These are phyloP conservation scores for Phytophthora tentaculata DNA, from an alignment of 352 stramenopile species.

Conservation along the genomic window DNA sequence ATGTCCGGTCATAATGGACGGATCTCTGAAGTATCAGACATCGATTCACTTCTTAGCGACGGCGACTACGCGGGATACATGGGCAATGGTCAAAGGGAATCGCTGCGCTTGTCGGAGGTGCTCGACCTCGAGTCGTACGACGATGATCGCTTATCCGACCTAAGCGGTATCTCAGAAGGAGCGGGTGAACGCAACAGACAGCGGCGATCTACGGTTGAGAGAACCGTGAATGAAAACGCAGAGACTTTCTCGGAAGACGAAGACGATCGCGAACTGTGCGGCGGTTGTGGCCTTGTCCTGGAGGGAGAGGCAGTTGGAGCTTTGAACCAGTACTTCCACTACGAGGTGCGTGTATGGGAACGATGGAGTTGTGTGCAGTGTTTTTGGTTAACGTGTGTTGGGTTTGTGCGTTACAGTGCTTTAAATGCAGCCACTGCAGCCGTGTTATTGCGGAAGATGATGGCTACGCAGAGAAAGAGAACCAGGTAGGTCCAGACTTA, in stretches of 20 bases:
- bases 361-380: background rate
- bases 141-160: constrained; percentile 56
- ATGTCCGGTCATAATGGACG: constrained; percentile 51
- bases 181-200: constrained; percentile 25
- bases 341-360: constrained; percentile 52
- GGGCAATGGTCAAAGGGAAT: constrained; percentile 59
- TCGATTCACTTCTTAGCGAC: constrained; percentile 65
- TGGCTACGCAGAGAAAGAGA: constrained; percentile 85
- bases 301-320: constrained; percentile 84
- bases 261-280: constrained; percentile 76
- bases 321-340: constrained; percentile 85
- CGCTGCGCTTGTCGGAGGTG: constrained; percentile 77
- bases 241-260: constrained; percentile 66
- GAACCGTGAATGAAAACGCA: constrained; percentile 43
- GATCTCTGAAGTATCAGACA: constrained; percentile 70
- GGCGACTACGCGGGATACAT: constrained; percentile 70
- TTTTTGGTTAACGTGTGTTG: background rate
- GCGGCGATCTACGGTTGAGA: constrained; percentile 36
- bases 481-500: constrained; percentile 45
- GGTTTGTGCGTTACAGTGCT: constrained; percentile 51
- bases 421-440: constrained; percentile 82
- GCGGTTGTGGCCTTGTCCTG: constrained; percentile 69
- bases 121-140: constrained; percentile 73
- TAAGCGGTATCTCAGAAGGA: constrained; percentile 66
- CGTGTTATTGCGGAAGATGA: constrained; percentile 78